A percentile compares a stretch with the other conserved stretches of the same genome.
Conservation (phyloP, 1,139 yeast species). For the Casaregolazyma suthepensis region DNA sequence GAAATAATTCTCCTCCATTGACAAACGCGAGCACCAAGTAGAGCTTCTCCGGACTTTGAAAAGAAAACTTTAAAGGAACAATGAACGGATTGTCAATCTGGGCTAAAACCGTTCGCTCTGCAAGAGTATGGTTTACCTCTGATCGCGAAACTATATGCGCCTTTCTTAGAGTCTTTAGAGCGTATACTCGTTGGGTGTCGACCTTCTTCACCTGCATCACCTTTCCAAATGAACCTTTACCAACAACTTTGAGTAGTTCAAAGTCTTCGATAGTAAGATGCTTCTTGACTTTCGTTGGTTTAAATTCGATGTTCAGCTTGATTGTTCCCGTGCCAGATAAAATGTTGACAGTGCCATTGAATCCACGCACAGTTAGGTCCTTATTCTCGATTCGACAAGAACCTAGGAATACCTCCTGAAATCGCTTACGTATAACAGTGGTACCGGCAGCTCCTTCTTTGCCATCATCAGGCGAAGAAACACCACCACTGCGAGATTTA, state of each 20-base stretch:
- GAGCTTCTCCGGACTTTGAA: constrained; percentile 91
- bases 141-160: constrained; percentile 89
- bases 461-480: constrained; percentile 1
- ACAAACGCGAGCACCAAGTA: constrained; percentile 87
- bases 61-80: constrained; percentile 93
- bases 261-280: constrained; percentile 85
- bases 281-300: constrained; percentile 56
- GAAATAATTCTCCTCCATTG: constrained; percentile 95
- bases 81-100: constrained; percentile 94
- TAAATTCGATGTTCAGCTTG: constrained; percentile 69
- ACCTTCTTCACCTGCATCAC: constrained; percentile 97
- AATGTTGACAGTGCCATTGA: constrained; percentile 29
- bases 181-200: constrained; percentile 91
- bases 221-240: constrained; percentile 96
- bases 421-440: constrained; percentile 11
- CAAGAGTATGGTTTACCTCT: constrained; percentile 93
- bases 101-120: constrained; percentile 92
- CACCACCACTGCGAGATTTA: neutral
- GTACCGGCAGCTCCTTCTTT: neutral
- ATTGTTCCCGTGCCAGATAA: constrained; percentile 36
- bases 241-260: constrained; percentile 87
- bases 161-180: constrained; percentile 86
- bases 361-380: constrained; percentile 19
- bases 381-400: constrained; percentile 26
- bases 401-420: constrained; percentile 38